Percentiles rank a stretch among this genome's conserved stretches.
These are phyloP conservation scores for Prosopis cineraria DNA, from an alignment of 306 rosid species.

Conservation along the genomic window DNA sequence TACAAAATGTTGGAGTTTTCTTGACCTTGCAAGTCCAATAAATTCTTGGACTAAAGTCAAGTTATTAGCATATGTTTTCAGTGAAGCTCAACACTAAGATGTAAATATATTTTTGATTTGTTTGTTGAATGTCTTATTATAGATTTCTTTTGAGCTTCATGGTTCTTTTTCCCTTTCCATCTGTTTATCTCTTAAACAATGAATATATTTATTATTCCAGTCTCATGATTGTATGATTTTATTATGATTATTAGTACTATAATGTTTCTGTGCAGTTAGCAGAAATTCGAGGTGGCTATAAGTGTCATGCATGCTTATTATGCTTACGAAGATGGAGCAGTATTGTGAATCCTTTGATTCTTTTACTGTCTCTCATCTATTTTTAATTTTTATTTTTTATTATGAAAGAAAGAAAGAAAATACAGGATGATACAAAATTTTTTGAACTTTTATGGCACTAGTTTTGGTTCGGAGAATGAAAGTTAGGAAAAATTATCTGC, in stretches of 20 bases:
- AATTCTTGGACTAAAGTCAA: background rate
- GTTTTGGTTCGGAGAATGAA: background rate
- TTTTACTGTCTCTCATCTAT: background rate
- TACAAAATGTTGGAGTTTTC: slow-evolving; percentile 67
- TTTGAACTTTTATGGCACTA: background rate
- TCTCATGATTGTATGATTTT: background rate
- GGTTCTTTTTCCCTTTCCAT: background rate
- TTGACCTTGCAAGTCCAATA: slow-evolving; percentile 98
- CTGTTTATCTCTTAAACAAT: background rate
- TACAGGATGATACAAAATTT: background rate
- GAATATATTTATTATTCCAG: background rate
- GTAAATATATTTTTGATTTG: background rate
- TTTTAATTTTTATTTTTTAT: background rate
- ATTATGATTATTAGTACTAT: background rate
- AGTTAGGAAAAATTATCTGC: background rate
- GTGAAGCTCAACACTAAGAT: background rate
- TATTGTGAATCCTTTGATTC: background rate
- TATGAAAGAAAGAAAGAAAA: background rate
- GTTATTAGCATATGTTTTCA: background rate
- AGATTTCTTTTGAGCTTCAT: background rate
- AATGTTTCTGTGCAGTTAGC: no score
- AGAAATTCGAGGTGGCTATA: background rate
- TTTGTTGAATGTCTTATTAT: background rate
- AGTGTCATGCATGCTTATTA: background rate
- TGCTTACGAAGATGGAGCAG: background rate